Evolutionary conservation across 2,329 filamentous ascomycete species (phyloP).

Genomic region (Meredithiella fracta): DNA sequence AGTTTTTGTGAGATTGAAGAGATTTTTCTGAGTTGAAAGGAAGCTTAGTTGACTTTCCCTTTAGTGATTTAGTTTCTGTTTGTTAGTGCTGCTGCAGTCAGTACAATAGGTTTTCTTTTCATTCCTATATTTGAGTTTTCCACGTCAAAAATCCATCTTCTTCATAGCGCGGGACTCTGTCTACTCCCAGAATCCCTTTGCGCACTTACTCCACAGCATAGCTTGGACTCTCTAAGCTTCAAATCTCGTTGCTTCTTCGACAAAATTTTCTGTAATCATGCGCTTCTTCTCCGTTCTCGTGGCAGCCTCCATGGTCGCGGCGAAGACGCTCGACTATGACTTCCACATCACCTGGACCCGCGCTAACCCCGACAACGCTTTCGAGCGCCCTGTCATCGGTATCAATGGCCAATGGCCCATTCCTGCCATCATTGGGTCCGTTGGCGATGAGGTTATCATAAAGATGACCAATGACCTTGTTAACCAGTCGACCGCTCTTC

Average conservation of each 20-base stretch:
- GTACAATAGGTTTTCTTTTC: background rate
- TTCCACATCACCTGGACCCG: conserved; percentile 57
- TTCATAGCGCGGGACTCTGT: too few relatives aligned
- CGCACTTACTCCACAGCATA: background rate
- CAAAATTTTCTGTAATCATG: background rate
- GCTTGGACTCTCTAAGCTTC: background rate
- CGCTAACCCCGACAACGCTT: conserved; percentile 53
- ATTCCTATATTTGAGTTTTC: too few relatives aligned
- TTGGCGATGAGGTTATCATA: conserved; percentile 45
- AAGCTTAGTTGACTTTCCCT: too few relatives aligned
- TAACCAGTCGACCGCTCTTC: conserved; percentile 46
- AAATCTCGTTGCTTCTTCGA: background rate
- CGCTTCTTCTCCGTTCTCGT: conserved; percentile 1
- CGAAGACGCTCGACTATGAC: conserved; percentile 39
- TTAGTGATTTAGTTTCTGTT: too few relatives aligned
- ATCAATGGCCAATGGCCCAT: conserved; percentile 66
- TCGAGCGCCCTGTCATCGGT: conserved; percentile 50
- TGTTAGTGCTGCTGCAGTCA: too few relatives aligned
- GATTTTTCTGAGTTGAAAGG: too few relatives aligned
- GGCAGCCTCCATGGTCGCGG: conserved; percentile 19
- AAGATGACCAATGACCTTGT: conserved; percentile 43
- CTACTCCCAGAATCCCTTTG: too few relatives aligned
- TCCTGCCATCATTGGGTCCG: conserved; percentile 44
- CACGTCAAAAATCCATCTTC: too few relatives aligned
- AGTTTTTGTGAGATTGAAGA: too few relatives aligned